Evolutionary conservation across 345 rosid species (phyloP).

Genomic region (Gossypium longicalyx): DNA sequence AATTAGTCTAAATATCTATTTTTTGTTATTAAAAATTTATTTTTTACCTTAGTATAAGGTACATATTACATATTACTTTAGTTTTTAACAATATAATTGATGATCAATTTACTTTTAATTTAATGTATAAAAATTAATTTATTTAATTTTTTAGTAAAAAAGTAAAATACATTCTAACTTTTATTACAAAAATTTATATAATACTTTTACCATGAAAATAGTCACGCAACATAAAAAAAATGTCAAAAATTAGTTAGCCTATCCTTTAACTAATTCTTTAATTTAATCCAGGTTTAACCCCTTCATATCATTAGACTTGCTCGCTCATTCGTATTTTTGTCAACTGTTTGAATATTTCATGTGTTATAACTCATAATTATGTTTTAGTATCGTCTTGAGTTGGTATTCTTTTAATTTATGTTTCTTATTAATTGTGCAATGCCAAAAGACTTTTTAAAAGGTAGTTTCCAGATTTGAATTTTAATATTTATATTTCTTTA

Average conservation of each 20-base stretch:
- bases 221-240: background rate
- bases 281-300: background rate
- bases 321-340: background rate
- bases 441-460: background rate
- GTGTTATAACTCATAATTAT: too few species aligned
- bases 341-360: too few species aligned
- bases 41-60: too few species aligned
- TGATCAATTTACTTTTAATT: too few species aligned
- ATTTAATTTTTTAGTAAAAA: rapidly evolving
- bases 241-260: constrained; percentile 22
- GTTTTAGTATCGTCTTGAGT: background rate
- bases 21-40: too few species aligned
- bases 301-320: background rate
- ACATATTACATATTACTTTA: too few species aligned
- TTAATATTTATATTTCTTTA: background rate
- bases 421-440: background rate
- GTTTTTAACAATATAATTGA: too few species aligned
- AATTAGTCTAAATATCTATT: too few species aligned
- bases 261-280: constrained; percentile 1
- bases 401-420: background rate
- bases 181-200: too few species aligned
- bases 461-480: background rate
- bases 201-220: too few species aligned
- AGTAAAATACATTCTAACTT: too few species aligned
- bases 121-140: too few species aligned